These are phyloP conservation scores for Fusarium tupiense DNA, from an alignment of 2,329 filamentous ascomycete species.

Conservation along the genomic window DNA sequence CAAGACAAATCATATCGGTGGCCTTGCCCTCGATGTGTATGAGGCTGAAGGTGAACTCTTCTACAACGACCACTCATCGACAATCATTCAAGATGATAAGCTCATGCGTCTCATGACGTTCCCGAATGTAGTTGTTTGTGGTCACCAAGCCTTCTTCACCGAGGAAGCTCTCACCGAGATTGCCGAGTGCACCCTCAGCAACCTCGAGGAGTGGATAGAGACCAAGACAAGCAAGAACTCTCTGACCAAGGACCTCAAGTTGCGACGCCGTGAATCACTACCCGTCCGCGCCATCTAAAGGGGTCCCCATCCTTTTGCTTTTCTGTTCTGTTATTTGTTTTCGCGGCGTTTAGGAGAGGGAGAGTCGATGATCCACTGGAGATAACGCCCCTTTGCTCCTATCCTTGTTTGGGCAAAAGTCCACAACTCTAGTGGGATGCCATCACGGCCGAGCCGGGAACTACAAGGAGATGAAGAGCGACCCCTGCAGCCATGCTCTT, in stretches of 20 bases:
- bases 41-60: conserved; percentile 72
- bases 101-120: conserved; percentile 75
- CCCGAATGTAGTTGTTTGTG: conserved; percentile 72
- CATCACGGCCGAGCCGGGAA: conserved; percentile 6
- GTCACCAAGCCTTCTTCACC: conserved; percentile 77
- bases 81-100: conserved; percentile 73
- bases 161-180: conserved; percentile 72
- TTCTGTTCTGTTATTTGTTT: not conserved
- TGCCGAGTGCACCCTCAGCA: conserved; percentile 66
- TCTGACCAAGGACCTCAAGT: conserved; percentile 44
- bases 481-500: conserved; percentile 27
- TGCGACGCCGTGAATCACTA: conserved; percentile 42
- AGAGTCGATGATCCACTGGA: not conserved
- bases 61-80: conserved; percentile 71
- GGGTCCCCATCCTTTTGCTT: not conserved
- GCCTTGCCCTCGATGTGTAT: conserved; percentile 74
- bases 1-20: conserved; percentile 68
- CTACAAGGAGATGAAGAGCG: conserved; percentile 2
- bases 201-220: conserved; percentile 59
- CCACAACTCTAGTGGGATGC: not conserved
- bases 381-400: not conserved
- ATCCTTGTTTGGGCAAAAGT: not conserved
- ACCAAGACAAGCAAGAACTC: conserved; percentile 47
- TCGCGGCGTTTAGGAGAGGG: not conserved
- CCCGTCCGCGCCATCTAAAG: conserved; percentile 47